A percentile compares a stretch with the other conserved stretches of the same genome.
Evolutionary conservation across 73 alveolate genomes (phyloP).

Genomic region (Symbiodinium pilosum): DNA sequence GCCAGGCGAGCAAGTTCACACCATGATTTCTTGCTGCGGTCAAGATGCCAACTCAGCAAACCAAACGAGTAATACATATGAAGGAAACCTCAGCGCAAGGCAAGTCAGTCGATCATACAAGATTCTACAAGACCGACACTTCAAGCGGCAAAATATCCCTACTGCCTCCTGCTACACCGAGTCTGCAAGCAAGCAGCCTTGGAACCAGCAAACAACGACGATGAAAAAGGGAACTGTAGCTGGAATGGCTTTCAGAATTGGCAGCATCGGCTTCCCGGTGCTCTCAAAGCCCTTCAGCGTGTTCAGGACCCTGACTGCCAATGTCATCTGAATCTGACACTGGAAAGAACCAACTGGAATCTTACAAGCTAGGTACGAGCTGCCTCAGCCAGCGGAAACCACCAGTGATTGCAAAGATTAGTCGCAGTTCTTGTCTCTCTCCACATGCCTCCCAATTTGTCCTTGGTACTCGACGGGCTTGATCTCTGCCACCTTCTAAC

Average conservation of each 20-base stretch:
- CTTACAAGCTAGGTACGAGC: not conserved
- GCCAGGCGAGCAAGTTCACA: no score
- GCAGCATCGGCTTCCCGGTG: conserved; percentile 92
- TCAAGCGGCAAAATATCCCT: no score
- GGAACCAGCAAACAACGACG: conserved; percentile 73
- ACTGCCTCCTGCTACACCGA: not conserved
- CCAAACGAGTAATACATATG: conserved; percentile 87
- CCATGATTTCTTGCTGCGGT: no score
- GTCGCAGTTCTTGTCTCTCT: conserved; percentile 29
- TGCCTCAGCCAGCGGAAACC: conserved; percentile 74
- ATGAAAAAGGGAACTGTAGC: conserved; percentile 68
- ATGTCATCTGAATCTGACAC: not conserved
- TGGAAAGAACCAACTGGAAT: not conserved
- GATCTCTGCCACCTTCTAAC: no score
- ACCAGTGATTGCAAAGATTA: conserved; percentile 52
- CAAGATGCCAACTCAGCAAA: conserved; percentile 36
- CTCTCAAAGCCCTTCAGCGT: conserved; percentile 83
- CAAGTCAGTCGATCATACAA: no score
- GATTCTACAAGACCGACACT: no score
- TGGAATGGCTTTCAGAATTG: conserved; percentile 71
- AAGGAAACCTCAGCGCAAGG: conserved; percentile 29
- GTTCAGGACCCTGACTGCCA: conserved; percentile 49
- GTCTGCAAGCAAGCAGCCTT: not conserved
- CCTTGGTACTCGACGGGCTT: conserved; percentile 32
- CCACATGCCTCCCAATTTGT: conserved; percentile 31